A percentile compares a stretch with the other conserved stretches of the same genome.
Evolutionary conservation across 2,329 filamentous ascomycete genomes (phyloP).

Genomic region (Exophiala sp.): DNA sequence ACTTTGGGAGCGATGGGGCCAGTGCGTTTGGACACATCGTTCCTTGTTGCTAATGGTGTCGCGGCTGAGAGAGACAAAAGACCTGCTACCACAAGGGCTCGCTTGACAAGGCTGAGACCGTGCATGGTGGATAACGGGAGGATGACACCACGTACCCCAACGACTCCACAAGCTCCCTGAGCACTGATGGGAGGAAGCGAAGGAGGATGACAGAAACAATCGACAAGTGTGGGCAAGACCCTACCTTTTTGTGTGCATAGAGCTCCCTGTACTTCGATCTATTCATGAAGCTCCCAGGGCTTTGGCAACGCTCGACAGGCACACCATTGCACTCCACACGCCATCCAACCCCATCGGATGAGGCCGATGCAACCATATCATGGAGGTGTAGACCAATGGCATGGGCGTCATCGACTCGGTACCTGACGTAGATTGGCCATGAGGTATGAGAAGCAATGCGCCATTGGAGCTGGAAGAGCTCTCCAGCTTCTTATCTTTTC

Average conservation of each 20-base stretch:
- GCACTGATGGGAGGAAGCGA: constrained; percentile 8
- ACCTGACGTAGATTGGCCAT: neutral
- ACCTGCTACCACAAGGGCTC: neutral
- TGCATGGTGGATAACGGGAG: constrained; percentile 5
- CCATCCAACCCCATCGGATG: neutral
- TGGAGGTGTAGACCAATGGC: neutral
- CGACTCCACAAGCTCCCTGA: neutral
- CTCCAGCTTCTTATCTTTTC: constrained; percentile 4
- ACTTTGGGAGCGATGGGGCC: constrained; percentile 34
- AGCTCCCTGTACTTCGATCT: no score
- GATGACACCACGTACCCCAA: neutral
- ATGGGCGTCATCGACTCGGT: neutral
- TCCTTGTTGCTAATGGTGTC: constrained; percentile 2
- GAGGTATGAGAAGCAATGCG: neutral
- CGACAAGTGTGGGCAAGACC: no score
- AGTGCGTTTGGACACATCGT: constrained; percentile 3
- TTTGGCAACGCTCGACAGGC: neutral
- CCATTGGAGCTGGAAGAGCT: constrained; percentile 7
- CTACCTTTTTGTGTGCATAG: no score
- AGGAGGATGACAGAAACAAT: neutral
- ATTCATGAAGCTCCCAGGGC: neutral
- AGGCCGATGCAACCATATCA: neutral
- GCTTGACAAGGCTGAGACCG: neutral
- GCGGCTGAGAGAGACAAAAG: constrained; percentile 9
- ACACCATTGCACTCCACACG: neutral